Conservation (phyloP, 257 asterid species). For the Lavandula angustifolia region DNA sequence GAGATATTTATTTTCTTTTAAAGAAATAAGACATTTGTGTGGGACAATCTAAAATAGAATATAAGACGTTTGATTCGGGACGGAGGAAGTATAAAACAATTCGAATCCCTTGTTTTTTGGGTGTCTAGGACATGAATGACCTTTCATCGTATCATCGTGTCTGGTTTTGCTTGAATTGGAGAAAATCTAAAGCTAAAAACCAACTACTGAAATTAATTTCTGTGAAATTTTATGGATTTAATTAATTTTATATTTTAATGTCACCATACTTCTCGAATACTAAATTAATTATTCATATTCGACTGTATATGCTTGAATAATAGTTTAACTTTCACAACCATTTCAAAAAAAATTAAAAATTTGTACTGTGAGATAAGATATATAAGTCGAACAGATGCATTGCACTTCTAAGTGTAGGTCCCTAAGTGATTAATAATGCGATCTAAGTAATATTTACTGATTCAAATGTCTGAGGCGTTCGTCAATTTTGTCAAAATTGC, state of each 20-base stretch:
- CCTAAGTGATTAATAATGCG: constrained; percentile 28
- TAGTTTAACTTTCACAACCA: constrained; percentile 9
- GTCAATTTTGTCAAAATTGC: no score
- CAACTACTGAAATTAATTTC: constrained; percentile 5
- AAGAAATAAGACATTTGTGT: no score
- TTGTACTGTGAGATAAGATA: constrained; percentile 2
- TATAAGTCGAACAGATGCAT: constrained; percentile 17
- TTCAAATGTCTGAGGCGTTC: no score
- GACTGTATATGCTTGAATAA: background rate
- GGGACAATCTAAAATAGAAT: no score
- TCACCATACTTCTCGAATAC: no score
- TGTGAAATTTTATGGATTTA: background rate
- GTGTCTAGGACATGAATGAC: constrained; percentile 42
- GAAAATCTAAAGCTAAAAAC: background rate
- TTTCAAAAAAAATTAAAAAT: background rate
- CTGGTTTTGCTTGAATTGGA: constrained; percentile 28
- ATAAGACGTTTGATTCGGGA: no score
- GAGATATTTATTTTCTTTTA: no score
- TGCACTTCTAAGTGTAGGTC: constrained; percentile 25
- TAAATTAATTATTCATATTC: background rate
- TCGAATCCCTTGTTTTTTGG: constrained; percentile 34
- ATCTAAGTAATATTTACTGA: constrained; percentile 7
- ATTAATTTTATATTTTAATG: background rate
- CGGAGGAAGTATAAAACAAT: constrained; percentile 28
- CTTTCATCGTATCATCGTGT: constrained; percentile 32